Evolutionary conservation across 441 rosid genomes (phyloP).

Genomic region (Populus hybrid): DNA sequence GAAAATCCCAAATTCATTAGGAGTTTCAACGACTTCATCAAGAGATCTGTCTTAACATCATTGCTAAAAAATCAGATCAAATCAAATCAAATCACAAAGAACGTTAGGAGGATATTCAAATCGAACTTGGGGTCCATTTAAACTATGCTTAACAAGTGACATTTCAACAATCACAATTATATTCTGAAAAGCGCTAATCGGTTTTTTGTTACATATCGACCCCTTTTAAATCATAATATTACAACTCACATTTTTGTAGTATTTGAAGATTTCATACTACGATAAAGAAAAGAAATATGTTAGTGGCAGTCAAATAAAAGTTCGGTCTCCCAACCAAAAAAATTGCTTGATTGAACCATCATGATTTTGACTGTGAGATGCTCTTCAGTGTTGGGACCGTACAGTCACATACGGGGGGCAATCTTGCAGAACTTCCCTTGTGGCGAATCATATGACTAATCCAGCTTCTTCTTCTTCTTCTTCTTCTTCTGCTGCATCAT

Average conservation of each 20-base stretch:
- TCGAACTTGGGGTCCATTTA: no score
- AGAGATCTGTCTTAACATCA: no score
- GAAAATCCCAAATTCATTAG: no score
- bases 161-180: not conserved
- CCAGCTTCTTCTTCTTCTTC: not conserved
- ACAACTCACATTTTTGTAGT: not conserved
- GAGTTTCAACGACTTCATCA: no score
- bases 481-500: not conserved
- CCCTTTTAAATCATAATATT: no score
- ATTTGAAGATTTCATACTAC: not conserved
- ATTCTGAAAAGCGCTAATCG: not conserved
- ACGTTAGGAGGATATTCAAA: no score
- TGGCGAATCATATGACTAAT: not conserved
- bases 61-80: no score
- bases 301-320: not conserved
- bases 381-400: constrained; percentile 11
- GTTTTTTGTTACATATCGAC: not conserved
- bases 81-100: no score
- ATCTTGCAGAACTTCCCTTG: not conserved
- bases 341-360: no score
- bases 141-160: not conserved
- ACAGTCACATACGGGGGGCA: not conserved
- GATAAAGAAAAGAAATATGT: not conserved
- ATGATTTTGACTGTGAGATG: not conserved
- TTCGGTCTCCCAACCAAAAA: not conserved